Conservation (phyloP, 2,329 filamentous ascomycete species). For the Ceratocystis cubensis region DNA sequence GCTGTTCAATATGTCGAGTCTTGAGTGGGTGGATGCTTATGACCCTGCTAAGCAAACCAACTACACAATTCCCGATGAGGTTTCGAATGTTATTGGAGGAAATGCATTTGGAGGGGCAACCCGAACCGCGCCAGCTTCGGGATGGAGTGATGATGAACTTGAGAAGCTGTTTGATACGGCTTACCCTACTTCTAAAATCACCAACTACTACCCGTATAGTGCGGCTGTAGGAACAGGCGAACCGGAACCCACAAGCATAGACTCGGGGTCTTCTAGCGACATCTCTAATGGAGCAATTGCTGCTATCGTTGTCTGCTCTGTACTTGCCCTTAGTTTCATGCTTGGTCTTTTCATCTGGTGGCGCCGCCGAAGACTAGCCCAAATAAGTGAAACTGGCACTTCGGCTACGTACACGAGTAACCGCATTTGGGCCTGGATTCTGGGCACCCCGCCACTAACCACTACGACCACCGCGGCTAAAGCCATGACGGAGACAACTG, state of each 20-base stretch:
- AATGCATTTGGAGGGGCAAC: conserved; percentile 55
- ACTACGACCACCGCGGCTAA: conserved; percentile 32
- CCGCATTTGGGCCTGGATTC: conserved; percentile 42
- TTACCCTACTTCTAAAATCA: conserved; percentile 46
- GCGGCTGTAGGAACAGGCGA: conserved; percentile 21
- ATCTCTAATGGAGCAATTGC: conserved; percentile 32
- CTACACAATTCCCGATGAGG: conserved; percentile 57
- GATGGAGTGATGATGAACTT: conserved; percentile 41
- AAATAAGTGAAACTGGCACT: conserved; percentile 29
- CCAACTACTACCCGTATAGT: conserved; percentile 49
- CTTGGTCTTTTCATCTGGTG: conserved; percentile 37
- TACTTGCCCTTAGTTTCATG: conserved; percentile 41
- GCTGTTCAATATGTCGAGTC: conserved; percentile 60
- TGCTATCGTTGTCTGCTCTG: conserved; percentile 47
- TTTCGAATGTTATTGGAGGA: conserved; percentile 57
- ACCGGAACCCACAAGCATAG: background rate
- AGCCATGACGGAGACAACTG: conserved; percentile 33
- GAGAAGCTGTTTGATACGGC: conserved; percentile 39
- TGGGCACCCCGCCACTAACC: conserved; percentile 24
- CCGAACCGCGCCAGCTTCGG: conserved; percentile 46
- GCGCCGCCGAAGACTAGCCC: conserved; percentile 36
- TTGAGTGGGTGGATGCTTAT: conserved; percentile 58
- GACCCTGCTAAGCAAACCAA: conserved; percentile 47
- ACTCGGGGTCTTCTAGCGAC: background rate
- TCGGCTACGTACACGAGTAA: conserved; percentile 36